Evolutionary conservation across 192 early-diverging fungal species (phyloP).

Genomic region (Podila clonocystis): DNA sequence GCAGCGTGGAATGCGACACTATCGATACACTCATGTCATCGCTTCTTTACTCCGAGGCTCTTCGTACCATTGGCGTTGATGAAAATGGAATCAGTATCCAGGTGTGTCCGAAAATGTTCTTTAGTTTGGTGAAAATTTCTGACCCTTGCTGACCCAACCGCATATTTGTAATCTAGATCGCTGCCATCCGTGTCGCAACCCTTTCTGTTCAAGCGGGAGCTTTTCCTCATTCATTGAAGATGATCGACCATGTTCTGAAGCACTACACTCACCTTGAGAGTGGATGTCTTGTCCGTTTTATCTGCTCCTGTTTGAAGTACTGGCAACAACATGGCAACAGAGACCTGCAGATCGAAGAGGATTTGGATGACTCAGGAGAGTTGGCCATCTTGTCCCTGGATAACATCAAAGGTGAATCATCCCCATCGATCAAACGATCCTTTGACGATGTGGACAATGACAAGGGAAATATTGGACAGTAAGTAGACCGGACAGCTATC

Average conservation of each 20-base stretch:
- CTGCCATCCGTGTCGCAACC: constrained; percentile 1
- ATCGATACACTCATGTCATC: background rate
- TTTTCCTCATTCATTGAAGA: constrained; percentile 9
- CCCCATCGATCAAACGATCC: background rate
- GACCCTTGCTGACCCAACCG: background rate
- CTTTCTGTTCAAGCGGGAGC: constrained; percentile 1
- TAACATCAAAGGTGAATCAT: background rate
- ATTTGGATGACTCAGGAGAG: background rate
- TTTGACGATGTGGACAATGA: constrained; percentile 5
- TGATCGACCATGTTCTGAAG: constrained; percentile 9
- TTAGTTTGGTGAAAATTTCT: background rate
- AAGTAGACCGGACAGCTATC: background rate
- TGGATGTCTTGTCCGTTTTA: constrained; percentile 4
- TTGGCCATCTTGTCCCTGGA: background rate
- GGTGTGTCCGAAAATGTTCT: constrained; percentile 6
- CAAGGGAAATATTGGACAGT: background rate
- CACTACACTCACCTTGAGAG: constrained; percentile 22
- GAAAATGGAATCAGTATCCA: constrained; percentile 23
- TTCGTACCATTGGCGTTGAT: constrained; percentile 17
- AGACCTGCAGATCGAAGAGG: background rate
- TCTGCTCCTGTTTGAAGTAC: constrained; percentile 5
- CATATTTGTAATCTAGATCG: background rate
- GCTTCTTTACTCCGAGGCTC: constrained; percentile 18
- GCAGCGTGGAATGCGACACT: background rate
- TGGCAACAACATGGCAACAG: background rate